phyloP scores from a whole-genome alignment of 305 asterid genomes.

The Stenogyne calaminthoides region DNA sequence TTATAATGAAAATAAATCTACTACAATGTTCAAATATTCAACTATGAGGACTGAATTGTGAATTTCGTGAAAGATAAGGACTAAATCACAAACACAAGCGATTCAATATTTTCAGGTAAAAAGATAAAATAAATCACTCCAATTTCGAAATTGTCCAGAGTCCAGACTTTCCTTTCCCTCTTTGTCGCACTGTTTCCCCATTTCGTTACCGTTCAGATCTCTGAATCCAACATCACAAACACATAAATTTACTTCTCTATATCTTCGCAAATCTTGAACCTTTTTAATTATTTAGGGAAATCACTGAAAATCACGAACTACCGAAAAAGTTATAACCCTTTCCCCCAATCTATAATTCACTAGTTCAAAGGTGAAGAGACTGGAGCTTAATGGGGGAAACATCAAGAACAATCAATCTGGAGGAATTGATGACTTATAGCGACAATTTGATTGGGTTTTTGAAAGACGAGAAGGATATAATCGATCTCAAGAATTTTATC shows the following conservation, averaged over 20 bases:
- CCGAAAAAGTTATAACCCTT: background rate
- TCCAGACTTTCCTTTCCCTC: background rate
- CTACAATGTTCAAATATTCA: background rate
- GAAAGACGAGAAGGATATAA: conserved; percentile 44
- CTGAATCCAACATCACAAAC: conserved; percentile 1
- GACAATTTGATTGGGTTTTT: conserved; percentile 46
- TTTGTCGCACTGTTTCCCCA: background rate
- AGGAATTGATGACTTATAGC: conserved; percentile 43
- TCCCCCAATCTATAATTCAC: background rate
- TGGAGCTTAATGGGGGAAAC: conserved; percentile 30
- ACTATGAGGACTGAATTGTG: background rate
- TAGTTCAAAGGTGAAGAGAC: background rate
- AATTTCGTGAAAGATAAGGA: background rate
- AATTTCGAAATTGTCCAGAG: conserved; percentile 17
- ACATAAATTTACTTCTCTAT: background rate
- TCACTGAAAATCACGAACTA: background rate
- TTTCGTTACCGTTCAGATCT: conserved; percentile 14
- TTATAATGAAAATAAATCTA: too few relatives aligned
- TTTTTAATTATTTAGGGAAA: background rate
- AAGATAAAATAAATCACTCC: background rate
- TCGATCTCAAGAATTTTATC: conserved; percentile 41
- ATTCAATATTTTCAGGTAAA: background rate
- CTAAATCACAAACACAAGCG: background rate
- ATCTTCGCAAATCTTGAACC: background rate
- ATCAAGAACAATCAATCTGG: conserved; percentile 34